phyloP scores from a whole-genome alignment of 1,139 yeast genomes.

The Taphrina flavorubra region DNA sequence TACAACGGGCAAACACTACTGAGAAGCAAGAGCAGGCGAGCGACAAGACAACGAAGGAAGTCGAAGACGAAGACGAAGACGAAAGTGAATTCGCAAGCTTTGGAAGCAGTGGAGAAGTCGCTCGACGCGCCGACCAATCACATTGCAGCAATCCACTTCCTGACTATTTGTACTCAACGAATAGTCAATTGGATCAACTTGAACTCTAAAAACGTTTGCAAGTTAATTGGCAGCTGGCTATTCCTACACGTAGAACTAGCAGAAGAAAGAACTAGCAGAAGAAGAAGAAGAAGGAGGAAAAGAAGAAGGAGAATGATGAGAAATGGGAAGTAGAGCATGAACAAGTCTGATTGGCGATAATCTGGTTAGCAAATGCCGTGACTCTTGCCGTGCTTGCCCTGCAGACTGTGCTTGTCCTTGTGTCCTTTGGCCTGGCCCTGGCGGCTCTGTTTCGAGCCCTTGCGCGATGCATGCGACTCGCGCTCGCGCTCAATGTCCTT shows the following conservation, averaged over 20 bases:
- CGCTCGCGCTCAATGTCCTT: constrained; percentile 17
- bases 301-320: too few relatives aligned
- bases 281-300: too few relatives aligned
- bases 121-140: constrained; percentile 4
- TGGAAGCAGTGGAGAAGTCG: constrained; percentile 2
- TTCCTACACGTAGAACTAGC: too few relatives aligned
- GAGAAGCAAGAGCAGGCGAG: not conserved
- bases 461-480: constrained; percentile 4
- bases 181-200: too few relatives aligned
- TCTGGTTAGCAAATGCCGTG: constrained; percentile 22
- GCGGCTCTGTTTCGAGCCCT: constrained; percentile 9
- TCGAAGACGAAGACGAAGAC: not conserved
- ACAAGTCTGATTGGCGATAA: too few relatives aligned
- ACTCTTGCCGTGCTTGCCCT: constrained; percentile 33
- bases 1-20: not conserved
- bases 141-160: not conserved
- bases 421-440: constrained; percentile 18
- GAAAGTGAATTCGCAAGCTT: not conserved
- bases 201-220: too few relatives aligned
- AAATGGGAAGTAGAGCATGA: too few relatives aligned
- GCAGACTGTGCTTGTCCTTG: constrained; percentile 29
- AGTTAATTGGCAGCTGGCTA: too few relatives aligned
- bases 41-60: not conserved
- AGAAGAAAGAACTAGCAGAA: too few relatives aligned
- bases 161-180: not conserved